A percentile compares a stretch with the other conserved stretches of the same genome.
These are phyloP conservation scores for Trichoderma atroviride DNA, from an alignment of 2,329 filamentous ascomycete species.

Conservation along the genomic window DNA sequence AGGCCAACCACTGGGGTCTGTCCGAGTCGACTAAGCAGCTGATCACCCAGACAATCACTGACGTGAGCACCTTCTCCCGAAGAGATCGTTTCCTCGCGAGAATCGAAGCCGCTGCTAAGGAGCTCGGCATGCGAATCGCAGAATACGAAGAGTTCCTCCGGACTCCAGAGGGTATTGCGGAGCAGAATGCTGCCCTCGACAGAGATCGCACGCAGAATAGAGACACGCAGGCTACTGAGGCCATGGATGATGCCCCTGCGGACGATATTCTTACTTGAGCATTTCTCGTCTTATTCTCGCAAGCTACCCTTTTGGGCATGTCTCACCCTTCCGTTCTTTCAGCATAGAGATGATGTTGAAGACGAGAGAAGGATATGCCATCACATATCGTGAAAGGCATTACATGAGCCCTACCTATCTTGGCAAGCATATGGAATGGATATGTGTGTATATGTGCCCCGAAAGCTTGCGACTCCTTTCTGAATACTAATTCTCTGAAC, in stretches of 20 bases:
- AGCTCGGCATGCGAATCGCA: constrained; percentile 56
- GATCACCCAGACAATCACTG: constrained; percentile 47
- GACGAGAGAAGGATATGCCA: neutral
- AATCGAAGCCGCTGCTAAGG: constrained; percentile 57
- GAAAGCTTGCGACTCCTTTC: neutral
- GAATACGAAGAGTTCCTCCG: constrained; percentile 52
- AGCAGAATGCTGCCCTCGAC: constrained; percentile 34
- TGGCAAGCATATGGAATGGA: neutral
- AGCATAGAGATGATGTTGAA: neutral
- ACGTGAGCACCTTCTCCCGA: constrained; percentile 48
- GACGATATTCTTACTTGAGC: constrained; percentile 13
- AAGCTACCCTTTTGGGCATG: neutral
- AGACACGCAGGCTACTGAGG: constrained; percentile 22
- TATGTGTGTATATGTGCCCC: neutral
- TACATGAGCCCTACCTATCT: neutral
- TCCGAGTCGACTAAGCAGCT: constrained; percentile 32
- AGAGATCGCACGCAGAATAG: constrained; percentile 31
- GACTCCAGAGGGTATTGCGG: constrained; percentile 34
- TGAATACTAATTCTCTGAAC: neutral
- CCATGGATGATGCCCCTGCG: constrained; percentile 21
- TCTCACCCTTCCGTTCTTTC: too few species aligned
- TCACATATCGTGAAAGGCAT: neutral
- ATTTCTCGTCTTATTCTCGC: neutral
- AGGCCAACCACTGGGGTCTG: constrained; percentile 43
- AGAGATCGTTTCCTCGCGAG: constrained; percentile 52